Evolutionary conservation across 495 filamentous ascomycete species (phyloP), one percentile per base, ranked within the genome.

Genomic region (Platismatia glauca): DNA sequence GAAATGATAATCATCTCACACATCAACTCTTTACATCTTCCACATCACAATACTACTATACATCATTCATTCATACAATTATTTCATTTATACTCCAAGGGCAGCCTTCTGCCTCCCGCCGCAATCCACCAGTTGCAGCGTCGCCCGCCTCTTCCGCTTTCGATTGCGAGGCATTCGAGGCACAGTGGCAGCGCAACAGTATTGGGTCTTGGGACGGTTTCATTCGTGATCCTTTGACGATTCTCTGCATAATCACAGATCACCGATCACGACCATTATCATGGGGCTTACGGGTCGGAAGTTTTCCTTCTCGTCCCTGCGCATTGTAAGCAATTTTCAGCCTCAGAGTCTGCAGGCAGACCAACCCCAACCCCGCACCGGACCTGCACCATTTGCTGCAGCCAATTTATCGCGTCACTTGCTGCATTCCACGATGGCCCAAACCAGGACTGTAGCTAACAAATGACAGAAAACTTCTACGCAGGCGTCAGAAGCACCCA

Each of bases 291-390:
- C 65, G 52, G 66, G 66, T 43, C 58, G 64, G 11, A 68, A 66
- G 59, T 68, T 68, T 57, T 68, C 66, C 48, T 52, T 68, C 46
- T 60, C 64, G 15, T 66, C 64, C 3, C 55, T 66, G 34, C 66
- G 64, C 27, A 41, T 64, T 38, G 66, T 68, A 61, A 59, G 60
- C 44, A 33, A 18, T 33, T 53, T 33, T 53, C 29, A 46, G 38
- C 41, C 44, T 35, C 29, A n/a, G 41, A 27, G 27, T 46, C 22
- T 34, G 60, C 34, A 24, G 44, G 29, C 18, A 56, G 18, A 27
- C n/a, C 44, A 16, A 15, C 1, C 29, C 35, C 38, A 33, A 34
- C 57, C 33, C 31, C 56, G 46, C 31, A 48, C 16, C 15, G 7
- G 43, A 13, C 31, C 43, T 38, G 27, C 29, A 4, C 15, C 1